Evolutionary conservation across 73 alveolate genomes (phyloP).

Genomic region (Tetrahymena malaccensis): DNA sequence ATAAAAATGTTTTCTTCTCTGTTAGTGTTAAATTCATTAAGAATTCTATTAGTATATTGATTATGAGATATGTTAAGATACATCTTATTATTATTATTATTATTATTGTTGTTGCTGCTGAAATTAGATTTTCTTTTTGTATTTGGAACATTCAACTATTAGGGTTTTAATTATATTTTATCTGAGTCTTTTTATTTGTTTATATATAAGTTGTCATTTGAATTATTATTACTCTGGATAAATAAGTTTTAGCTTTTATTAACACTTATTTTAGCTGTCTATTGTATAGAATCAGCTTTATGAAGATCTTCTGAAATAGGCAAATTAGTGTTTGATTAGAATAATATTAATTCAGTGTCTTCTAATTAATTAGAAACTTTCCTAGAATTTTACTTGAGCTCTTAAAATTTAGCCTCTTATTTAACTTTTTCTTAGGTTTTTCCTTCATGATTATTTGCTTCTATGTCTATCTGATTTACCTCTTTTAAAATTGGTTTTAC

Average conservation of each 20-base stretch:
- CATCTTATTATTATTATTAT: no score
- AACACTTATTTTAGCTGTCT: neutral
- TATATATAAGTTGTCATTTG: neutral
- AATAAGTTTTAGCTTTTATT: neutral
- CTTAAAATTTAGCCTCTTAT: neutral
- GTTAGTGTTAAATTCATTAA: neutral
- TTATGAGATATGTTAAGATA: neutral
- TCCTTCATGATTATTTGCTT: neutral
- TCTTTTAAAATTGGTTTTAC: neutral
- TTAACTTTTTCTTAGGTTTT: neutral
- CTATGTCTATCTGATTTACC: neutral
- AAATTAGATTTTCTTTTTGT: neutral
- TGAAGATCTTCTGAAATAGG: neutral
- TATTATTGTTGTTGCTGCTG: neutral
- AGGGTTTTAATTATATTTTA: neutral
- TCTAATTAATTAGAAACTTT: neutral
- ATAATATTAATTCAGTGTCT: neutral
- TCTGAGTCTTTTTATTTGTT: neutral
- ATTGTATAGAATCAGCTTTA: neutral
- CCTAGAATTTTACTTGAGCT: neutral
- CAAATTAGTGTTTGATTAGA: neutral
- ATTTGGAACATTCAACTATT: neutral
- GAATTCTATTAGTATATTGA: neutral
- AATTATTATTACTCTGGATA: neutral
- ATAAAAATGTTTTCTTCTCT: neutral